These are phyloP conservation scores for Lolium multiflorum DNA, from an alignment of 176 grass and related monocot species.

Conservation along the genomic window DNA sequence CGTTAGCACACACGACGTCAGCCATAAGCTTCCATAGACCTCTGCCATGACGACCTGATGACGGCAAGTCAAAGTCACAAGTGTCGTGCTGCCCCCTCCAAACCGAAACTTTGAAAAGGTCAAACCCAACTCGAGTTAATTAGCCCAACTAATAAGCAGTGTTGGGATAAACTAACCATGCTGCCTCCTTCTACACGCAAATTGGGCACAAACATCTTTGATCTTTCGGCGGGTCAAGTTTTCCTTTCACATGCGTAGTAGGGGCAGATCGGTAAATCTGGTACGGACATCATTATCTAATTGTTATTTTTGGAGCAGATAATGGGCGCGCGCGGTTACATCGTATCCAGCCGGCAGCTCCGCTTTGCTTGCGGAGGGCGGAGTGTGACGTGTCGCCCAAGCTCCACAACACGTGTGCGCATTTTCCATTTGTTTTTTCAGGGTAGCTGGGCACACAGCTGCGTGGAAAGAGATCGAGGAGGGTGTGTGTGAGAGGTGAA, in stretches of 20 bases:
- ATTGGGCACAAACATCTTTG: not conserved
- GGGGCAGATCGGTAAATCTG: not conserved
- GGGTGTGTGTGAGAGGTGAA: no score
- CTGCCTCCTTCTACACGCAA: not conserved
- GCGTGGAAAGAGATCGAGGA: not conserved
- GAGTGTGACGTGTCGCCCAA: not conserved
- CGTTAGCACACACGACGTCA: not conserved
- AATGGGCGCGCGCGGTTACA: not conserved
- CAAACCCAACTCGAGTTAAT: not conserved
- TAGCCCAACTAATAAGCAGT: not conserved
- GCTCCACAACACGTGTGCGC: not conserved
- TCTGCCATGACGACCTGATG: conserved; percentile 20
- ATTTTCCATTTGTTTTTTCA: not conserved
- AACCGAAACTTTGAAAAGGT: not conserved
- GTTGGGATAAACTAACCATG: not conserved
- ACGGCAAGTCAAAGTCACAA: conserved; percentile 17
- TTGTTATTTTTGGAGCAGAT: not conserved
- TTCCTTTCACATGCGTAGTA: not conserved
- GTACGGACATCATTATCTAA: not conserved
- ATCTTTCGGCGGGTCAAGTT: not conserved
- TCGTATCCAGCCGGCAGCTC: not conserved
- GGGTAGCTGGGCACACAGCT: not conserved
- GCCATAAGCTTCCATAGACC: not conserved
- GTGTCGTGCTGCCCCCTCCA: conserved; percentile 1
- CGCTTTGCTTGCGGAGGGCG: not conserved